phyloP scores from a whole-genome alignment of 2,329 filamentous ascomycete genomes.

The Ophiostoma montium region DNA sequence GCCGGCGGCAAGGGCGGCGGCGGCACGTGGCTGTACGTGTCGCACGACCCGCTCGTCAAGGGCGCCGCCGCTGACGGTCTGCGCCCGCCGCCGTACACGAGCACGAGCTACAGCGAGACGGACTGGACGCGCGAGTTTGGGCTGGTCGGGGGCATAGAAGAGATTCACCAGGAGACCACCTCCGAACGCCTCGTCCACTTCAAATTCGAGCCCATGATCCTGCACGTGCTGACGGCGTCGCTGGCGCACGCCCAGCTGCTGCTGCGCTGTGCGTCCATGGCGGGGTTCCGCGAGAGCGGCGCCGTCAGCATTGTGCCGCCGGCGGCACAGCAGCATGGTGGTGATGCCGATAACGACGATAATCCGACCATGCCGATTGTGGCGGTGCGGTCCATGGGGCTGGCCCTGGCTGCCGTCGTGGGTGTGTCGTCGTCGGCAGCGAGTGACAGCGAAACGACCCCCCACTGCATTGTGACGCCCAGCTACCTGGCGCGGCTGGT shows the following conservation, averaged over 20 bases:
- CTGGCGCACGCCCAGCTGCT: conserved; percentile 59
- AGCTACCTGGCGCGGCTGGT: conserved; percentile 55
- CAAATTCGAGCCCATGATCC: conserved; percentile 92
- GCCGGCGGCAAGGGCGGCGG: conserved; percentile 76
- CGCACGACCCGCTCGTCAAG: conserved; percentile 53
- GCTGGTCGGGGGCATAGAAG: conserved; percentile 17
- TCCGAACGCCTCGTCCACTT: conserved; percentile 49
- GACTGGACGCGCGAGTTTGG: conserved; percentile 24
- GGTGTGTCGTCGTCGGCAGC: conserved; percentile 32
- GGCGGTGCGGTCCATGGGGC: conserved; percentile 69
- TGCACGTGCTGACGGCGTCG: conserved; percentile 73
- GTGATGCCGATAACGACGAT: conserved; percentile 18
- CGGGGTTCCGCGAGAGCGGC: conserved; percentile 84
- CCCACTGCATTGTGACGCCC: conserved; percentile 42
- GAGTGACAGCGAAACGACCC: conserved; percentile 3
- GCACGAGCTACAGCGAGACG: conserved; percentile 5
- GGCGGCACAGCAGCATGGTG: background rate
- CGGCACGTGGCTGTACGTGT: conserved; percentile 76
- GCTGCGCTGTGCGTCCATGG: conserved; percentile 59
- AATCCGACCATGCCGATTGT: conserved; percentile 51
- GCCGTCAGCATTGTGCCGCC: conserved; percentile 48
- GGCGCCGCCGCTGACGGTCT: conserved; percentile 14
- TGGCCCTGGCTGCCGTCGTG: conserved; percentile 70
- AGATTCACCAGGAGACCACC: background rate
- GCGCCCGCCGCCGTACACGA: conserved; percentile 1